Evolutionary conservation across 2,329 filamentous ascomycete species (phyloP).

Genomic region (Ophiocordyceps australis): DNA sequence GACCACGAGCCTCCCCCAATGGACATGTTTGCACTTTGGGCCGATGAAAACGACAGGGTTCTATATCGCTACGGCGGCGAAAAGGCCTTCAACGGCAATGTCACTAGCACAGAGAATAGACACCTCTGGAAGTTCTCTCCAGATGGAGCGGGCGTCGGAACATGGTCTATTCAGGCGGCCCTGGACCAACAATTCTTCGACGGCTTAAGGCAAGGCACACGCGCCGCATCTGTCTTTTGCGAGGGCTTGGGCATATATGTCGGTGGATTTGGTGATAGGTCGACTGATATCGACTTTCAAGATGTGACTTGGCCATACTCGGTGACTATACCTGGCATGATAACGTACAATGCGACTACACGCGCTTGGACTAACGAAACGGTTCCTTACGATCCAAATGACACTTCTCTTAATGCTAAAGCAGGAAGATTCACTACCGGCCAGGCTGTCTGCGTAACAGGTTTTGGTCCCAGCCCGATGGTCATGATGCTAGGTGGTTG

Average conservation of each 20-base stretch:
- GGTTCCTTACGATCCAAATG: too few species aligned
- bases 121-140: not conserved
- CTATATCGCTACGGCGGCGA: not conserved
- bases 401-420: not conserved
- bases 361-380: not conserved
- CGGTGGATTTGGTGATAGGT: not conserved
- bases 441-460: not conserved
- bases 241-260: not conserved
- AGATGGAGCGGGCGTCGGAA: not conserved
- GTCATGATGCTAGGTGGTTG: not conserved
- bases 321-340: not conserved
- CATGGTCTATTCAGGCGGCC: not conserved
- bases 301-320: not conserved
- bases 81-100: not conserved
- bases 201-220: not conserved
- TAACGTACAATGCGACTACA: too few species aligned
- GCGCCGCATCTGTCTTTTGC: not conserved
- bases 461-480: not conserved
- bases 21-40: not conserved
- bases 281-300: not conserved
- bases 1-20: not conserved
- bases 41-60: not conserved
- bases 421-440: not conserved
- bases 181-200: not conserved
- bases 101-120: not conserved